Evolutionary conservation across 768 basidiomycete species (phyloP).

Genomic region (Collybia nuda): DNA sequence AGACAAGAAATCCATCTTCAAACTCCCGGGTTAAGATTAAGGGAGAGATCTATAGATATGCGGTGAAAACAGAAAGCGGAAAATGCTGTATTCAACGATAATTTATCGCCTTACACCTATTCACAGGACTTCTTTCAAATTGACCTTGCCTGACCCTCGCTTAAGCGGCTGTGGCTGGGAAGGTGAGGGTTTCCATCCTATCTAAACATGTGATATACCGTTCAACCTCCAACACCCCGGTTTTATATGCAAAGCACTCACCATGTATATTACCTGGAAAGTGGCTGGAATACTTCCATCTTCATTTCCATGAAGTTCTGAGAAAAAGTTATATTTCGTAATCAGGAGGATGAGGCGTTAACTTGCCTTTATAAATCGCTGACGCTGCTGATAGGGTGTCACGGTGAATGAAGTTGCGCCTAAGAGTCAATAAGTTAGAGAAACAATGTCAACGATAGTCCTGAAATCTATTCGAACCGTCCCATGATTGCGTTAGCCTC

Average conservation of each 20-base stretch:
- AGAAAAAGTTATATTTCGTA: not conserved
- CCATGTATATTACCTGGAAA: slow-evolving; percentile 95
- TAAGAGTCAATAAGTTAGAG: slow-evolving; percentile 20
- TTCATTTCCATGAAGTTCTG: slow-evolving; percentile 82
- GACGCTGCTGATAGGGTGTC: slow-evolving; percentile 91
- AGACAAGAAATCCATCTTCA: too few species aligned
- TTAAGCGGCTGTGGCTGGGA: slow-evolving; percentile 43
- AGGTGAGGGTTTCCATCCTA: slow-evolving; percentile 47
- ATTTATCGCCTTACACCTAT: not conserved
- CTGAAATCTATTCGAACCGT: slow-evolving; percentile 44
- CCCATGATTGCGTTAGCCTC: slow-evolving; percentile 91
- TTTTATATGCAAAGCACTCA: slow-evolving; percentile 28
- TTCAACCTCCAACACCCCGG: not conserved
- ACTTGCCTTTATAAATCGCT: slow-evolving; percentile 87
- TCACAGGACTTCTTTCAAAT: slow-evolving; percentile 40
- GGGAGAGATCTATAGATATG: too few species aligned
- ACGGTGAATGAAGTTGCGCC: slow-evolving; percentile 68
- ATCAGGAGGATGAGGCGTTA: slow-evolving; percentile 8
- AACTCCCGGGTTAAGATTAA: too few species aligned
- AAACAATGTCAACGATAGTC: not conserved
- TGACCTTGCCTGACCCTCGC: slow-evolving; percentile 44
- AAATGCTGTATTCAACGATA: too few species aligned
- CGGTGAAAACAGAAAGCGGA: too few species aligned
- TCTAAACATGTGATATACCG: slow-evolving; percentile 22
- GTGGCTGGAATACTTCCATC: slow-evolving; percentile 91